Evolutionary conservation across 805 yeast species (phyloP), one percentile per base, ranked within the genome.

Genomic region (Ogataea haglerorum): DNA sequence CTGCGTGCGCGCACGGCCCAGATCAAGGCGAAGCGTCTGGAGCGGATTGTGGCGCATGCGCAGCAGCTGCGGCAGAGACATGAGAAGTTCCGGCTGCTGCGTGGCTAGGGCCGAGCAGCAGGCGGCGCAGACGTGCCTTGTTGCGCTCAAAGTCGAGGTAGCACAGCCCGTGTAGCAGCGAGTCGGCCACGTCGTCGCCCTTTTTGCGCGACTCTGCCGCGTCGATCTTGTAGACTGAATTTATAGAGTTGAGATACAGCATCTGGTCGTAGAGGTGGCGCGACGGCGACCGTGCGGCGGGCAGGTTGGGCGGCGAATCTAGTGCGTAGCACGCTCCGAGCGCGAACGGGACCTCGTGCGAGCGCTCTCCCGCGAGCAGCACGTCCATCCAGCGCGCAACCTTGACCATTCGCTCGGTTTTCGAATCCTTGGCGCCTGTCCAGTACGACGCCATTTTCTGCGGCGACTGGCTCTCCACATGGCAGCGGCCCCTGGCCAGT

Each of bases 121-220:
- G 13, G 3, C 42, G 16, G 6, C 34, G 29, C 26, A 57, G 23
- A 19, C 31, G 15, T 19, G 34, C 13, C 34, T 46, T 57, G 42
- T 66, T 68, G 5, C 48, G 30, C 26, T 67, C 62, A 75, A 81
- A 78, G 10, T 61, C 52, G 10, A 65, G 38, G 68, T 76, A 73
- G 1, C 75, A 68, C 2, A 80, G 44, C 1, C 77, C 84, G 56
- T 82, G 86, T 12, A 82, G 60, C n/a, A 82, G 61, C 1, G 82
- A 69, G 55, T 82, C 90, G 7, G 80, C 74, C 40, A 82, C 61
- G 55, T 82, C 90, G 54, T 82, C 90, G 30, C 75, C 73, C 54
- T 82, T 82, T 22, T 42, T 47, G 3, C 52, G 54, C 6, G 38
- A 26, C 16, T 45, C 49, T 18, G 36, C 42, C 7, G 40, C 24